A percentile compares a stretch with the other conserved stretches of the same genome.
phyloP scores from a whole-genome alignment of 2,329 filamentous ascomycete species.

The Emericellopsis atlantica region DNA sequence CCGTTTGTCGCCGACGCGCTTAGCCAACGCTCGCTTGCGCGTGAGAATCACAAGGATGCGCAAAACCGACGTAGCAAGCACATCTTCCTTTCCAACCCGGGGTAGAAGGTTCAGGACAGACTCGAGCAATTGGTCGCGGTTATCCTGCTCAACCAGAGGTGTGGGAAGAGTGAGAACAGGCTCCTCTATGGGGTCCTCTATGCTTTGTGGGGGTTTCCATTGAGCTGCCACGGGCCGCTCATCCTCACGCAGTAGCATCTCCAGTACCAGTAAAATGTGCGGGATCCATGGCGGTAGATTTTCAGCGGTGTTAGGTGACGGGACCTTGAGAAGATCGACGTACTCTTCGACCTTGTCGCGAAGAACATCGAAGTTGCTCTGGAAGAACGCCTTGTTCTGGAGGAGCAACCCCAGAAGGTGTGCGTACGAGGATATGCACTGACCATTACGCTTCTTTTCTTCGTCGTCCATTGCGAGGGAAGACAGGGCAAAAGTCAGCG shows the following conservation, averaged over 20 bases:
- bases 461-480: slow-evolving; percentile 47
- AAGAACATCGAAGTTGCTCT: slow-evolving; percentile 59
- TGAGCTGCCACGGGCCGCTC: slow-evolving; percentile 63
- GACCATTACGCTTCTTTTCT: slow-evolving; percentile 49
- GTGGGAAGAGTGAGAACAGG: slow-evolving; percentile 49
- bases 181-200: slow-evolving; percentile 34
- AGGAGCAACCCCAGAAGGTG: slow-evolving; percentile 82
- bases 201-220: slow-evolving; percentile 48
- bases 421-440: slow-evolving; percentile 71
- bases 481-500: slow-evolving; percentile 73
- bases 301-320: slow-evolving; percentile 53
- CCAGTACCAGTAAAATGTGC: slow-evolving; percentile 78
- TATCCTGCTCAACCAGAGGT: slow-evolving; percentile 41
- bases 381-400: slow-evolving; percentile 72
- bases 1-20: slow-evolving; percentile 69
- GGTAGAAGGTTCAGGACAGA: slow-evolving; percentile 75
- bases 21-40: slow-evolving; percentile 61
- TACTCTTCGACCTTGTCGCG: slow-evolving; percentile 67
- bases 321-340: slow-evolving; percentile 65
- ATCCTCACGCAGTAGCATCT: slow-evolving; percentile 83
- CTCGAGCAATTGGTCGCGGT: slow-evolving; percentile 61
- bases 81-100: slow-evolving; percentile 75
- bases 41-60: slow-evolving; percentile 83
- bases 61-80: slow-evolving; percentile 69
- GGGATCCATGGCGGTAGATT: slow-evolving; percentile 88